phyloP scores from a whole-genome alignment of 2,329 filamentous ascomycete genomes.

The Penicillium decumbens region DNA sequence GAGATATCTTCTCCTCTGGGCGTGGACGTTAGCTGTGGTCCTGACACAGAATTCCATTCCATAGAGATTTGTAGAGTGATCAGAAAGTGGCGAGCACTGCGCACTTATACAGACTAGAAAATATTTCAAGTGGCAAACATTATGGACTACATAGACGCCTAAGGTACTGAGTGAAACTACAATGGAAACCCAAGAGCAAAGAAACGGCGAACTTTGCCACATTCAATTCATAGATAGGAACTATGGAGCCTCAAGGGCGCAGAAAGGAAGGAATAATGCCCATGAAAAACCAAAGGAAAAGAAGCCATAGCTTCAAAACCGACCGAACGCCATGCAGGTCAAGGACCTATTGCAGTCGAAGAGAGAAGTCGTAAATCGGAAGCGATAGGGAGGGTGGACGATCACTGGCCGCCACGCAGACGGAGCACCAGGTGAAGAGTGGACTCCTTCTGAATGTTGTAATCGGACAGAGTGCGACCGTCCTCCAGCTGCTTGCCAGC shows the following conservation, averaged over 20 bases:
- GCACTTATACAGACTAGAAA: too few species aligned
- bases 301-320: slow-evolving; percentile 28
- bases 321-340: slow-evolving; percentile 39
- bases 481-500: slow-evolving; percentile 62
- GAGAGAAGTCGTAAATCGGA: slow-evolving; percentile 1
- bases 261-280: slow-evolving; percentile 22
- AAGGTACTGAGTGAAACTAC: neutral
- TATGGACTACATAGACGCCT: neutral
- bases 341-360: slow-evolving; percentile 26
- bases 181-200: neutral
- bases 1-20: too few species aligned
- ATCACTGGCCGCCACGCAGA: slow-evolving; percentile 43
- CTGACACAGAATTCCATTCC: too few species aligned
- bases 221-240: slow-evolving; percentile 15
- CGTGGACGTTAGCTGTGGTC: too few species aligned
- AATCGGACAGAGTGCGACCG: slow-evolving; percentile 51
- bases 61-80: too few species aligned
- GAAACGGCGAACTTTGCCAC: neutral
- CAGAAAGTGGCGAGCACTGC: too few species aligned
- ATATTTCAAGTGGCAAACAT: too few species aligned
- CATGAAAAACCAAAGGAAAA: slow-evolving; percentile 19
- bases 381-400: slow-evolving; percentile 1
- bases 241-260: neutral
- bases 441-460: slow-evolving; percentile 58
- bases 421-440: slow-evolving; percentile 58